Evolutionary conservation across 164 flowering plant genomes (phyloP).

Genomic region (Vitis riparia): DNA sequence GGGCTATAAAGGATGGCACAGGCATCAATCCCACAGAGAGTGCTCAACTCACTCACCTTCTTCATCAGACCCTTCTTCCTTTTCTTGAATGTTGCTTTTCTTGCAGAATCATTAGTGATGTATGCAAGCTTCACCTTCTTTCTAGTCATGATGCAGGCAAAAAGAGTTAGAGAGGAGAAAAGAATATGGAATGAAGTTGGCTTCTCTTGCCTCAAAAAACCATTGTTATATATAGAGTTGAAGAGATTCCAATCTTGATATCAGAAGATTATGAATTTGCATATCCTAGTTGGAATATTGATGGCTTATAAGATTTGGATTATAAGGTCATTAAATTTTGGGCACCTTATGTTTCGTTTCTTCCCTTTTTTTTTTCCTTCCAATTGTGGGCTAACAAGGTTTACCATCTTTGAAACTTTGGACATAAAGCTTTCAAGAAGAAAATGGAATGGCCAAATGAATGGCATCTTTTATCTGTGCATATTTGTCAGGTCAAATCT

Average conservation of each 20-base stretch:
- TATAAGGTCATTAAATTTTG: background rate
- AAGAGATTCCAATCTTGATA: conserved; percentile 2
- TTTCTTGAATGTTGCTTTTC: conserved; percentile 68
- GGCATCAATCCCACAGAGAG: conserved; percentile 58
- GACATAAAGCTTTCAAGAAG: too few species aligned
- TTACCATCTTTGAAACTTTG: too few species aligned
- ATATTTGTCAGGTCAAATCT: too few species aligned
- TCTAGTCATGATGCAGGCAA: conserved; percentile 38
- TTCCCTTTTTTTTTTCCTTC: too few species aligned
- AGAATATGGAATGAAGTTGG: background rate
- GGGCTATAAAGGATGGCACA: conserved; percentile 55
- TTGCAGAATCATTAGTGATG: conserved; percentile 52
- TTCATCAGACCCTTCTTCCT: conserved; percentile 63
- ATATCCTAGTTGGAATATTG: background rate
- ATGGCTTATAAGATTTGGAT: background rate
- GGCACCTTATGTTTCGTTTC: background rate
- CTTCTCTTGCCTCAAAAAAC: background rate
- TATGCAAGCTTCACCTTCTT: conserved; percentile 67
- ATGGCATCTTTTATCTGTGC: too few species aligned
- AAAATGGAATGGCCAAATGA: too few species aligned
- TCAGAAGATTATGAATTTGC: background rate
- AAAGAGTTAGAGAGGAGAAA: background rate
- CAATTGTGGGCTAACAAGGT: too few species aligned
- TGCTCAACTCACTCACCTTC: conserved; percentile 66
- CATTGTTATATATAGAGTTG: conserved; percentile 4